These are phyloP conservation scores for Salvia rosmarinus DNA, from an alignment of 257 asterid species.

Conservation along the genomic window DNA sequence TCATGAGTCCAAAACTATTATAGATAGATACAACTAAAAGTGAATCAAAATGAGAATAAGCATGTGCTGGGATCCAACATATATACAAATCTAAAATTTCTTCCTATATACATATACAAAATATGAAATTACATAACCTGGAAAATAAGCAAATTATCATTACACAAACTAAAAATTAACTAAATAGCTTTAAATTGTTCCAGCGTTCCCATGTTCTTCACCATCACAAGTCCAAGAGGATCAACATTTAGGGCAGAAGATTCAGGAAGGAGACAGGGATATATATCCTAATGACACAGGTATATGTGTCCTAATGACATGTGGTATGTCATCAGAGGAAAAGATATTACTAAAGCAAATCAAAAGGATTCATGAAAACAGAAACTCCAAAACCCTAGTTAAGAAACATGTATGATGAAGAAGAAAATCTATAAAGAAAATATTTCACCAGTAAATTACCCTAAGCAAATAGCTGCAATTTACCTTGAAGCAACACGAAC, in stretches of 20 bases:
- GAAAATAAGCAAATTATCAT: not conserved
- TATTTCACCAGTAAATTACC: constrained; percentile 10
- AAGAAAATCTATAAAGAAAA: not conserved
- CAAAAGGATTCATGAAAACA: not conserved
- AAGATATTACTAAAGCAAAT: not conserved
- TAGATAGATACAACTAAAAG: not conserved
- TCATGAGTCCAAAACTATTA: not conserved
- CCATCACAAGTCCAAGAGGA: not conserved
- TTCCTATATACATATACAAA: not conserved
- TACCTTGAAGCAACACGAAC: constrained; percentile 87
- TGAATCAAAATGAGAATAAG: not conserved
- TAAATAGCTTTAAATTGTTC: not conserved
- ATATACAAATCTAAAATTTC: not conserved
- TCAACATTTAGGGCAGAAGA: not conserved
- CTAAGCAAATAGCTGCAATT: constrained; percentile 1
- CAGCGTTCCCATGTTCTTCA: not conserved
- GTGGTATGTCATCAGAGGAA: not conserved
- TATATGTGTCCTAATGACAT: not conserved
- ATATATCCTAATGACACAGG: not conserved
- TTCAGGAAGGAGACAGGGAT: not conserved
- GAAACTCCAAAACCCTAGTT: not conserved
- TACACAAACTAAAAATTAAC: not conserved
- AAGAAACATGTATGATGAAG: not conserved
- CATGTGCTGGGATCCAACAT: not conserved
- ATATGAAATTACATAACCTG: too few relatives aligned